Percentiles rank a stretch among this genome's conserved stretches.
Conservation (phyloP, 192 early-diverging fungal genomes). For the Chytriomyces hyalinus region DNA sequence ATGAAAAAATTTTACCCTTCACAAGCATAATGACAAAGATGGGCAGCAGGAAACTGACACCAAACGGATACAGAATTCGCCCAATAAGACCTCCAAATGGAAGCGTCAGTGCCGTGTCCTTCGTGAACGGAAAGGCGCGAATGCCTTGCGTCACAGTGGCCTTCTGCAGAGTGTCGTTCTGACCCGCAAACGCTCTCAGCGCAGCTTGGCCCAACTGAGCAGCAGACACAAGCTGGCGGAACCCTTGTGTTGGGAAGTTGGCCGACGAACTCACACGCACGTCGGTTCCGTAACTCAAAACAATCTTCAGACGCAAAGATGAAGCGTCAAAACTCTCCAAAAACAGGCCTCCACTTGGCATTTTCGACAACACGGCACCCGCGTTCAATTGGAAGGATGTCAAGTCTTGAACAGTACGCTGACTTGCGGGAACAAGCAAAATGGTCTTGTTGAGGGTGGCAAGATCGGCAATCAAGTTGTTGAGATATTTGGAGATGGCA, state of each 20-base stretch:
- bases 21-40: conserved; percentile 73
- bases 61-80: conserved; percentile 74
- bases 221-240: conserved; percentile 55
- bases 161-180: conserved; percentile 28
- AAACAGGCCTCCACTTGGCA: conserved; percentile 62
- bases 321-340: conserved; percentile 54
- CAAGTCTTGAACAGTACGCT: conserved; percentile 11
- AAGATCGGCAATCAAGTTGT: conserved; percentile 37
- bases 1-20: conserved; percentile 29
- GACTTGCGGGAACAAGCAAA: not conserved
- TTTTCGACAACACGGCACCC: conserved; percentile 42
- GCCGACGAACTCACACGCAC: conserved; percentile 46
- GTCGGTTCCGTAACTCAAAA: conserved; percentile 51
- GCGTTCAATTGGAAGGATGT: conserved; percentile 27
- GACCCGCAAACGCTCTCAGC: conserved; percentile 32
- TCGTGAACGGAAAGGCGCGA: conserved; percentile 62
- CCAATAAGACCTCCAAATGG: conserved; percentile 67
- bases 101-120: conserved; percentile 49
- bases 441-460: conserved; percentile 46
- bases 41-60: conserved; percentile 73
- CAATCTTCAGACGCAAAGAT: conserved; percentile 37
- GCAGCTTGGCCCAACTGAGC: conserved; percentile 48
- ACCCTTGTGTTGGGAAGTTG: conserved; percentile 60
- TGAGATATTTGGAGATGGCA: conserved; percentile 25
- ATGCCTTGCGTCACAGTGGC: conserved; percentile 69